These are phyloP conservation scores for Phytopythium litorale DNA, from an alignment of 352 stramenopile genomes.

Conservation along the genomic window DNA sequence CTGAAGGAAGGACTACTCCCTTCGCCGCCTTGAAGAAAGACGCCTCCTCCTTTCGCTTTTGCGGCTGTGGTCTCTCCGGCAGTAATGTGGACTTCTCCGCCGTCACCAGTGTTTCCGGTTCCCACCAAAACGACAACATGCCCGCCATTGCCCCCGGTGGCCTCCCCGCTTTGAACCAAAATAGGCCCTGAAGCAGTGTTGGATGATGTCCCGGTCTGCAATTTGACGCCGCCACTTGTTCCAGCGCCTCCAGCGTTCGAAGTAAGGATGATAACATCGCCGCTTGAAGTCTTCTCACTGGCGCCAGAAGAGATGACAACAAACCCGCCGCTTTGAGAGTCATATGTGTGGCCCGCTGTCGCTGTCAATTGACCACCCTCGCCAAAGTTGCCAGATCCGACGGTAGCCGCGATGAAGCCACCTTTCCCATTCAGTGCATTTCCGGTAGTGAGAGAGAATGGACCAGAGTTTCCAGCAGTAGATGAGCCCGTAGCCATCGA, in stretches of 20 bases:
- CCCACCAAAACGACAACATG: constrained; percentile 49
- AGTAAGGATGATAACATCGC: constrained; percentile 59
- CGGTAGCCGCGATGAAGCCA: constrained; percentile 43
- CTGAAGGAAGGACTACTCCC: constrained; percentile 54
- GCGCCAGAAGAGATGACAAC: constrained; percentile 53
- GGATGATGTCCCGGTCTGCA: constrained; percentile 57
- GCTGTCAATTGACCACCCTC: constrained; percentile 79
- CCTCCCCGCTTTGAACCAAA: constrained; percentile 44
- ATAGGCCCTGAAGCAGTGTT: constrained; percentile 50
- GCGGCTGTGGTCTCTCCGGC: constrained; percentile 50
- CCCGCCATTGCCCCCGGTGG: constrained; percentile 59
- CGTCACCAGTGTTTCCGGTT: constrained; percentile 45
- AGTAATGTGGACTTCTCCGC: constrained; percentile 64
- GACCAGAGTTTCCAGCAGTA: constrained; percentile 52
- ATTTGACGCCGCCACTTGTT: constrained; percentile 48
- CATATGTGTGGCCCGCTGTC: constrained; percentile 61
- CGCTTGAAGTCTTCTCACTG: constrained; percentile 60
- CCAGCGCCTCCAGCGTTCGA: constrained; percentile 53
- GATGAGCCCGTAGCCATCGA: constrained; percentile 32
- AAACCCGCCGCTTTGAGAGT: constrained; percentile 63
- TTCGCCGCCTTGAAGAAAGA: constrained; percentile 59
- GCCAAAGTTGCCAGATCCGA: constrained; percentile 72
- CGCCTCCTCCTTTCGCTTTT: constrained; percentile 35
- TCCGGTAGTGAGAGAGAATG: constrained; percentile 51
- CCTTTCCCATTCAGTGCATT: constrained; percentile 40